Base-by-base conservation (phyloP, 768 basidiomycete species). In the Boletus rubescentipes region DNA sequence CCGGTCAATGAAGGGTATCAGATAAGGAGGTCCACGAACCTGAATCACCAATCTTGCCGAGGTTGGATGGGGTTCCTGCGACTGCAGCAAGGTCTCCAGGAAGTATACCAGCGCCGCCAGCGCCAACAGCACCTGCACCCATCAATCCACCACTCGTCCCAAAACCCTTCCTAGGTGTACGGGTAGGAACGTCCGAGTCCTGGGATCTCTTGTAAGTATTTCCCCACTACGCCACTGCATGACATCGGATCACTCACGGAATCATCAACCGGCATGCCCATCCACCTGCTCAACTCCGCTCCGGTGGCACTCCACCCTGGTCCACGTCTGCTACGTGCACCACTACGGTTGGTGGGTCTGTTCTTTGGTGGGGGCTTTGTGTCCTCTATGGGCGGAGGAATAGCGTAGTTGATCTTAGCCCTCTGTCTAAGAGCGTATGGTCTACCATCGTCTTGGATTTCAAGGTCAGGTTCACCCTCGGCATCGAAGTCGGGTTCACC, bases 21-120 rank as follows among this genome's bases (percentile, higher is more conserved):
- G 56, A 61, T 30, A 61, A 59, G 16, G 15, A 29, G 1, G 26
- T 51, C 9, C 21, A 71, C 80, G 57, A 60, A 85, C 87, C 80
- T 56, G 89, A 78, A 63, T 91, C 90, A 5, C 88, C 86, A 43
- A 94, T 81, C 69, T 90, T 93, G 26, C 92, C 92, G 15, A 93
- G 73, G 63, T 93, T 91, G 3, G 90, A 91, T 3, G 91, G 91
- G 2, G 89, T 91, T 1, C 91, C 89, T 23, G 81, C 86, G 10
- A 74, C 74, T 15, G 83, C 83, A 14, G 89, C 72, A 39, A 71
- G 49, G 58, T 89, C 89, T 2, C 79, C 78, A 3, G 83, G 76
- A 21, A 89, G 60, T 69, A 91, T 72, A 9, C 87, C 81, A 16
- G 79, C 79, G 0, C 76, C 77, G 23, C 78, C 79, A 5, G 72